Conservation (phyloP, 345 rosid genomes). For the Erucastrum elatum region DNA sequence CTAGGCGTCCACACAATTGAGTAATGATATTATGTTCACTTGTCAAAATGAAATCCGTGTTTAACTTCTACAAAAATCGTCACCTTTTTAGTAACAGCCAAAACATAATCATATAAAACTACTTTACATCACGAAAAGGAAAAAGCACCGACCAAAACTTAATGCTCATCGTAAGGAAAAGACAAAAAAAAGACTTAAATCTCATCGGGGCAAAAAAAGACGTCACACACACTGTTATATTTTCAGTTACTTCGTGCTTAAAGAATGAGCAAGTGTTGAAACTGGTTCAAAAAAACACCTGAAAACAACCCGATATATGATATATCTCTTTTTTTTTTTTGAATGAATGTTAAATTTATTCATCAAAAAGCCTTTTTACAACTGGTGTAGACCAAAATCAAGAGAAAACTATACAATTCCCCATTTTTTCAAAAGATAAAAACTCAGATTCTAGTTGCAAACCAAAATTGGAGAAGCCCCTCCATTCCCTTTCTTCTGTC, state of each 20-base stretch:
- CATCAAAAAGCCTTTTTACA: too few species aligned
- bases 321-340: too few species aligned
- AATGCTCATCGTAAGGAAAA: slow-evolving; percentile 20
- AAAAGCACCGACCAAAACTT: slow-evolving; percentile 40
- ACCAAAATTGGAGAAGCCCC: too few species aligned
- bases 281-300: slow-evolving; percentile 2
- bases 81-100: slow-evolving; percentile 21
- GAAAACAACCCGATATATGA: slow-evolving; percentile 5
- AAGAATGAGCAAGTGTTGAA: slow-evolving; percentile 18
- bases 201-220: neutral
- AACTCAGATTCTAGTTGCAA: too few species aligned
- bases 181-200: neutral
- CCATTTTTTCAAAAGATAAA: too few species aligned
- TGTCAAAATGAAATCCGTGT: slow-evolving; percentile 18
- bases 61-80: slow-evolving; percentile 17
- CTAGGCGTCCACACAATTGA: neutral
- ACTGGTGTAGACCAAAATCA: too few species aligned
- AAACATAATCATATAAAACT: slow-evolving; percentile 12
- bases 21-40: neutral
- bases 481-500: too few species aligned
- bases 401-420: too few species aligned
- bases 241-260: slow-evolving; percentile 27
- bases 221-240: neutral
- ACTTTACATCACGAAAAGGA: slow-evolving; percentile 18
- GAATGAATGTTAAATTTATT: too few species aligned